These are phyloP conservation scores for Vicia villosa DNA, from an alignment of 306 rosid species.

Conservation along the genomic window DNA sequence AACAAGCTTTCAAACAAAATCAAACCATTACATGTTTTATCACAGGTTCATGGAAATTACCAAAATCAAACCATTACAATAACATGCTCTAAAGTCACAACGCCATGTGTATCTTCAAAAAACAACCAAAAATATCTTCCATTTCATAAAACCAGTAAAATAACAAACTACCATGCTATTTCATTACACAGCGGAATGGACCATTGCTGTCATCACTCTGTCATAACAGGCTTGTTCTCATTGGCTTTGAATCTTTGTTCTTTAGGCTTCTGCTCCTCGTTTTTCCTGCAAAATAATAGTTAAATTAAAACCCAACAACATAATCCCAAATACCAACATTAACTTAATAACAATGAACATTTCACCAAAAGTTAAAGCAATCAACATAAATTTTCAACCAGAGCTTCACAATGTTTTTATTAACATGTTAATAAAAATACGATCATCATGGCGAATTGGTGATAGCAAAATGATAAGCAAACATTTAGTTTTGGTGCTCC, in stretches of 20 bases:
- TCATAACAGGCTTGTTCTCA: constrained; percentile 96
- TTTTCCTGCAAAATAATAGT: constrained; percentile 57
- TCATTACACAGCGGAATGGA: constrained; percentile 25
- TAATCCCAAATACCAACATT: background rate
- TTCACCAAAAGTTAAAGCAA: background rate
- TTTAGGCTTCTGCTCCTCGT: constrained; percentile 93
- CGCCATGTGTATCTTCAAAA: background rate
- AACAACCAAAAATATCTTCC: background rate
- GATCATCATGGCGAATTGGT: background rate
- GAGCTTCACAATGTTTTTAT: background rate
- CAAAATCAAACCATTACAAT: constrained; percentile 29
- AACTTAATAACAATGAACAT: background rate
- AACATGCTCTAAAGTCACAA: background rate
- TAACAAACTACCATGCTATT: constrained; percentile 22
- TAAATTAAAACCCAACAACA: constrained; percentile 14
- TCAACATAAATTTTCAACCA: background rate
- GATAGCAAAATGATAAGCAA: background rate
- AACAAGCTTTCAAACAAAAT: background rate
- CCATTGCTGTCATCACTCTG: constrained; percentile 56
- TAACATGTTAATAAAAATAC: background rate
- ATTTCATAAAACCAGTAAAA: background rate
- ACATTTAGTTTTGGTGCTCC: background rate
- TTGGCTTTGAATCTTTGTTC: constrained; percentile 82
- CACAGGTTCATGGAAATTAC: background rate
- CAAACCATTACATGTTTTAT: constrained; percentile 9